A percentile compares a stretch with the other conserved stretches of the same genome.
phyloP scores from a whole-genome alignment of 768 basidiomycete species.

The Vararia minispora region DNA sequence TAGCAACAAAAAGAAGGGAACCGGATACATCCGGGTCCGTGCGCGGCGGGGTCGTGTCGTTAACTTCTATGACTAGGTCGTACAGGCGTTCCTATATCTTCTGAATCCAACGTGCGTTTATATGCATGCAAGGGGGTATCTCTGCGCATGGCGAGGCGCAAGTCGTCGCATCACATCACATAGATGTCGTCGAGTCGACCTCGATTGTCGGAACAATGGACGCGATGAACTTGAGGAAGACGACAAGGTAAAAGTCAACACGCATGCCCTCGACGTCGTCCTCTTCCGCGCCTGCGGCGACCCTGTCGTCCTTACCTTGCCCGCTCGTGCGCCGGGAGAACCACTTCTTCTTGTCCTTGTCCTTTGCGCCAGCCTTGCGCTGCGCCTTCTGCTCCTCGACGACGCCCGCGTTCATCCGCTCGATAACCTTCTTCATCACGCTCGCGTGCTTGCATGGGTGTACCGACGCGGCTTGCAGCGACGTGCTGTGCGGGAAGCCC shows the following conservation, averaged over 20 bases:
- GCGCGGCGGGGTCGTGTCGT: too few species aligned
- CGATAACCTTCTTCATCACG: slow-evolving; percentile 99
- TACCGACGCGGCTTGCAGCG: slow-evolving; percentile 82
- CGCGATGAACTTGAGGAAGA: slow-evolving; percentile 98
- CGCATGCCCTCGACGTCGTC: slow-evolving; percentile 84
- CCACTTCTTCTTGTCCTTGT: slow-evolving; percentile 73
- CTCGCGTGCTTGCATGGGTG: slow-evolving; percentile 98
- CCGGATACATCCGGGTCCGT: too few species aligned
- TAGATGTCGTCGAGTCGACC: slow-evolving; percentile 78
- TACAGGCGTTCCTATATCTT: too few species aligned
- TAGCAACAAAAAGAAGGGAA: too few species aligned
- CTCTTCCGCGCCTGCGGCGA: slow-evolving; percentile 32
- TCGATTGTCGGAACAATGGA: slow-evolving; percentile 98
- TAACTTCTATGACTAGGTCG: too few species aligned
- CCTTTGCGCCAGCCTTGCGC: slow-evolving; percentile 38
- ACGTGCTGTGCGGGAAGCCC: slow-evolving; percentile 86
- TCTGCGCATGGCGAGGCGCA: too few species aligned
- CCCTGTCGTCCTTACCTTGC: slow-evolving; percentile 40
- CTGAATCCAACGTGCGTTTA: too few species aligned
- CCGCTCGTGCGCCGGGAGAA: slow-evolving; percentile 62
- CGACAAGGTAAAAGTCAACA: slow-evolving; percentile 96
- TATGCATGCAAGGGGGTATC: too few species aligned
- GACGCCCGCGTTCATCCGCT: slow-evolving; percentile 90
- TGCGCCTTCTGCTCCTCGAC: slow-evolving; percentile 72
- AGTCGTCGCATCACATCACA: too few species aligned